phyloP scores from a whole-genome alignment of 108 stramenopile genomes.

The Asterionellopsis glacialis region DNA sequence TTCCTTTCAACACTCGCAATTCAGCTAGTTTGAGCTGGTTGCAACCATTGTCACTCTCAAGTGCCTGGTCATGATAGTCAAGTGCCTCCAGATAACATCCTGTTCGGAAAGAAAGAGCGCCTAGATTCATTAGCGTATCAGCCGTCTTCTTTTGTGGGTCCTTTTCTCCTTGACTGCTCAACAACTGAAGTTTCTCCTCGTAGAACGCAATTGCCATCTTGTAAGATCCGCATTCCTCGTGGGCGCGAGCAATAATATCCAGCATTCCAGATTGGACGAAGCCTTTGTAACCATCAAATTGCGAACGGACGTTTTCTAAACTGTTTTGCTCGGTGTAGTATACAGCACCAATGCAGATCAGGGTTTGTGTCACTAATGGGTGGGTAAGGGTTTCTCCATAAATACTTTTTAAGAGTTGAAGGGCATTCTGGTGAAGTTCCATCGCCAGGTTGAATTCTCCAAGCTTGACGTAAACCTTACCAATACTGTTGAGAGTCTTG shows the following conservation, averaged over 20 bases:
- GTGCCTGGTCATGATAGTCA: constrained; percentile 63
- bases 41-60: constrained; percentile 52
- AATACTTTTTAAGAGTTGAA: constrained; percentile 57
- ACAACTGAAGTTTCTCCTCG: constrained; percentile 62
- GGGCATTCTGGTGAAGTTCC: constrained; percentile 64
- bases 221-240: constrained; percentile 69
- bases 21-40: constrained; percentile 58
- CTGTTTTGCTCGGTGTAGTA: constrained; percentile 75
- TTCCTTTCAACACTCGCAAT: constrained; percentile 57
- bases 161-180: constrained; percentile 30
- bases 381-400: constrained; percentile 49
- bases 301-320: constrained; percentile 42
- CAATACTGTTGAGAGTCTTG: constrained; percentile 55
- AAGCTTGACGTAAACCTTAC: constrained; percentile 36
- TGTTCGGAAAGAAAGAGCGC: constrained; percentile 50
- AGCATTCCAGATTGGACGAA: constrained; percentile 76
- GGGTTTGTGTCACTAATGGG: constrained; percentile 54
- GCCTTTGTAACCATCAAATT: constrained; percentile 57
- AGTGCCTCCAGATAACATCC: constrained; percentile 54
- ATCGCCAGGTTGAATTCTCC: constrained; percentile 59
- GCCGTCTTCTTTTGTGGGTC: constrained; percentile 46
- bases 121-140: constrained; percentile 61
- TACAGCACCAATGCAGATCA: constrained; percentile 69
- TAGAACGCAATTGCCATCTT: constrained; percentile 62
- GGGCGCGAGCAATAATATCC: constrained; percentile 61